Conservation (phyloP, 805 yeast genomes). For the Metschnikowia rubicola region DNA sequence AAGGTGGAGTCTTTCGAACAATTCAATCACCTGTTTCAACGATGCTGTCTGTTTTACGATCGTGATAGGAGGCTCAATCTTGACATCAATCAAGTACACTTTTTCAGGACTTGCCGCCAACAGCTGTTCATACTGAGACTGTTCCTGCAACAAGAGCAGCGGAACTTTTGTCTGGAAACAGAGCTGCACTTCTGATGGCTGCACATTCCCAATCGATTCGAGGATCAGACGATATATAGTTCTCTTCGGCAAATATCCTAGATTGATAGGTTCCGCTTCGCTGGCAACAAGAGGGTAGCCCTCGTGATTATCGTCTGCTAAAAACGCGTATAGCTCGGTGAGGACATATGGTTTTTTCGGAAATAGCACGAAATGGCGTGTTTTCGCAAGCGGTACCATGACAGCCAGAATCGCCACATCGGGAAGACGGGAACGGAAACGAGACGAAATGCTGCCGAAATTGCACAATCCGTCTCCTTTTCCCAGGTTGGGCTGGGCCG, state of each 20-base stretch:
- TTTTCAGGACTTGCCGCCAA: background rate
- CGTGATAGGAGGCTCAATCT: constrained; percentile 18
- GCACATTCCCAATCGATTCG: constrained; percentile 13
- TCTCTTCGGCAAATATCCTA: constrained; percentile 37
- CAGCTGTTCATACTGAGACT: constrained; percentile 6
- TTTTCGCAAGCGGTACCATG: constrained; percentile 29
- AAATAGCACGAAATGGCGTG: constrained; percentile 30
- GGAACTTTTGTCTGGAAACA: constrained; percentile 14
- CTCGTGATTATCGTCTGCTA: constrained; percentile 36
- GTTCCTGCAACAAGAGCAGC: background rate
- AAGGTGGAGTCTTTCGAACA: constrained; percentile 37
- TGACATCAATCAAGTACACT: constrained; percentile 9
- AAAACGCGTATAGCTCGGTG: constrained; percentile 17
- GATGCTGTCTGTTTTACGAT: constrained; percentile 31
- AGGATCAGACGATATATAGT: constrained; percentile 19
- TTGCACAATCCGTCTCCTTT: constrained; percentile 39
- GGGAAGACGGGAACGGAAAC: constrained; percentile 30
- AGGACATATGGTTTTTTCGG: constrained; percentile 26
- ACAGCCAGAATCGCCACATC: constrained; percentile 25
- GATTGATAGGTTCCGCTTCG: constrained; percentile 21
- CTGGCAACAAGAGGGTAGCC: constrained; percentile 38
- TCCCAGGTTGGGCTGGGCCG: constrained; percentile 25
- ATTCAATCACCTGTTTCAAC: constrained; percentile 30
- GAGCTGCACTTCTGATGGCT: constrained; percentile 10
- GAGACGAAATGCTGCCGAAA: constrained; percentile 28